Evolutionary conservation across 441 rosid species (phyloP).

Genomic region (Euphorbia celastroides): DNA sequence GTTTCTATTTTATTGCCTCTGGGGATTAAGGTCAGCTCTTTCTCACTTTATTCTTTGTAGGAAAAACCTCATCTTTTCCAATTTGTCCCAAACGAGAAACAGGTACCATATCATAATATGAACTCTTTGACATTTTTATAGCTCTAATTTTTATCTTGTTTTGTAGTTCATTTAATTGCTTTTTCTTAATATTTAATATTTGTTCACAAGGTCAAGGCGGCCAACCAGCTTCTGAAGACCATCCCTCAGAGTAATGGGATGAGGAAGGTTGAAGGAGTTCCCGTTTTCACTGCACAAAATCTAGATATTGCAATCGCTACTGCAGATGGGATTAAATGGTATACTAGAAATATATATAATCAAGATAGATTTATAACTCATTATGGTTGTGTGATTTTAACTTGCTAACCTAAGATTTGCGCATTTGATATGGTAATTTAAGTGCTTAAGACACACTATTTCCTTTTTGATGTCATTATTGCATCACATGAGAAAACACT

Average conservation of each 20-base stretch:
- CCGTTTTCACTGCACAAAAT: slow-evolving; percentile 88
- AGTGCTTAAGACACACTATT: not conserved
- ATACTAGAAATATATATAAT: not conserved
- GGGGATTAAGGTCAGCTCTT: not conserved
- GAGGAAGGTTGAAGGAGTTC: slow-evolving; percentile 77
- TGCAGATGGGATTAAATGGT: slow-evolving; percentile 86
- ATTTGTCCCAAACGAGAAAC: slow-evolving; percentile 94
- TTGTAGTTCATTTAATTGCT: not conserved
- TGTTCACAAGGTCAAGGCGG: slow-evolving; percentile 68
- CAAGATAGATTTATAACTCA: not conserved
- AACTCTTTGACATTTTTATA: slow-evolving; percentile 1
- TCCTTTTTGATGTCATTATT: not conserved
- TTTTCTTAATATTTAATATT: slow-evolving; percentile 4
- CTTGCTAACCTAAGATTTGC: not conserved
- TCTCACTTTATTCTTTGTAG: slow-evolving; percentile 33
- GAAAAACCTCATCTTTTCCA: slow-evolving; percentile 88
- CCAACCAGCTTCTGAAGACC: slow-evolving; percentile 72
- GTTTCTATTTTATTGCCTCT: not conserved
- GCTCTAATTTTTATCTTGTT: not conserved
- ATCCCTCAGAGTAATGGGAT: slow-evolving; percentile 48
- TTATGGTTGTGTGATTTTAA: not conserved
- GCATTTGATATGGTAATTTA: not conserved
- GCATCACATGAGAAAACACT: not conserved
- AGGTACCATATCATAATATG: slow-evolving; percentile 44
- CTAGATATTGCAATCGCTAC: slow-evolving; percentile 96